A percentile compares a stretch with the other conserved stretches of the same genome.
These are phyloP conservation scores for Phytophthora melonis DNA, from an alignment of 352 stramenopile genomes.

Conservation along the genomic window DNA sequence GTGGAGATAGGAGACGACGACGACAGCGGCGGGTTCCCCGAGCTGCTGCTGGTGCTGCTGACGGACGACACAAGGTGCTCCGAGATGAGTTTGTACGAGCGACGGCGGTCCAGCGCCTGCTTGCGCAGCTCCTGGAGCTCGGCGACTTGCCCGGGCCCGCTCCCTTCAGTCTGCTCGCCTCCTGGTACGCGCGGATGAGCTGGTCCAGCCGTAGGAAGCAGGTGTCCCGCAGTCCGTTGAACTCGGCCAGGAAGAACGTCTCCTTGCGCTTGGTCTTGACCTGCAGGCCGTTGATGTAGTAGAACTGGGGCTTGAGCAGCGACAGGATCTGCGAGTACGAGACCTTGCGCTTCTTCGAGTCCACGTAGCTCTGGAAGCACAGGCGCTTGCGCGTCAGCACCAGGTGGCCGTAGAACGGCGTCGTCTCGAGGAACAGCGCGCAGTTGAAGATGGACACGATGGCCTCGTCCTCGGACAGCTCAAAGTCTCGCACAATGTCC, in stretches of 20 bases:
- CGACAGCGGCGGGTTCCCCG: conserved; percentile 18
- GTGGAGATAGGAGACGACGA: conserved; percentile 45
- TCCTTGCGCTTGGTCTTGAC: conserved; percentile 73
- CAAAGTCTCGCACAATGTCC: conserved; percentile 52
- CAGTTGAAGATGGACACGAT: conserved; percentile 82
- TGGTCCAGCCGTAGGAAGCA: conserved; percentile 78
- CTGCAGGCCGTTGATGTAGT: conserved; percentile 87
- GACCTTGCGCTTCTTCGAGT: conserved; percentile 62
- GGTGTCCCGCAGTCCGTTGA: conserved; percentile 79
- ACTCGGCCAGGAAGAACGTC: conserved; percentile 84
- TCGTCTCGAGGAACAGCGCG: conserved; percentile 77
- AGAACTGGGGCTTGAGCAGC: conserved; percentile 85
- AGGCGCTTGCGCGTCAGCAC: conserved; percentile 75
- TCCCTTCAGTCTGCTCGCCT: conserved; percentile 42
- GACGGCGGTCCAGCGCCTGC: conserved; percentile 63
- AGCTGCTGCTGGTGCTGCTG: conserved; percentile 2
- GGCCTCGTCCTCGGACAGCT: conserved; percentile 49
- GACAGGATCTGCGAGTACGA: conserved; percentile 67
- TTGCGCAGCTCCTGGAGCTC: conserved; percentile 53
- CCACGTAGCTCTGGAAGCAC: conserved; percentile 68
- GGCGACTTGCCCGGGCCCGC: conserved; percentile 36
- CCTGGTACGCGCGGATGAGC: conserved; percentile 71
- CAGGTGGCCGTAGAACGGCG: conserved; percentile 77
- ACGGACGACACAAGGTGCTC: conserved; percentile 40
- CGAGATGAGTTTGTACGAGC: conserved; percentile 61